Evolutionary conservation across 345 rosid genomes (phyloP).

Genomic region (Erysimum cheiranthoides): DNA sequence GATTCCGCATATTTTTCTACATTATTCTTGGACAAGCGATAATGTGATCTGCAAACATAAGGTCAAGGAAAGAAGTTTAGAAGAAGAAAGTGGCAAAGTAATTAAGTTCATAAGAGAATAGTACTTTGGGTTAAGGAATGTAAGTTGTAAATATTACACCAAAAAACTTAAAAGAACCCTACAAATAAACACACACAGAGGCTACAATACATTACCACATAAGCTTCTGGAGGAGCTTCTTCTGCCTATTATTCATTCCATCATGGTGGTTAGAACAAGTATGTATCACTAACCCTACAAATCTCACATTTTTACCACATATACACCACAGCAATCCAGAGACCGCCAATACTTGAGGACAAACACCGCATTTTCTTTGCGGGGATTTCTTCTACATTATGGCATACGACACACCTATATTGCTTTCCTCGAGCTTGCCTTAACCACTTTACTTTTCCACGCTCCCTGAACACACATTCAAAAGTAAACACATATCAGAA

Average conservation of each 20-base stretch:
- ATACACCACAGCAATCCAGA: slow-evolving; percentile 36
- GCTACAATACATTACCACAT: slow-evolving; percentile 37
- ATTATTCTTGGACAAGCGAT: not conserved
- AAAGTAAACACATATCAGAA: slow-evolving; percentile 16
- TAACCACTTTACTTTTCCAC: slow-evolving; percentile 70
- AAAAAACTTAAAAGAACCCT: slow-evolving; percentile 38
- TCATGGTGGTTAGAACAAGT: slow-evolving; percentile 48
- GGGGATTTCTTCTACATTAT: slow-evolving; percentile 32
- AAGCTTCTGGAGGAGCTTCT: slow-evolving; percentile 30
- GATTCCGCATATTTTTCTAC: too few species aligned
- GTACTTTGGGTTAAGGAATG: slow-evolving; percentile 32
- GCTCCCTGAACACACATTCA: slow-evolving; percentile 70
- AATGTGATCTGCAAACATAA: not conserved
- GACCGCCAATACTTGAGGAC: slow-evolving; percentile 25
- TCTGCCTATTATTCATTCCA: slow-evolving; percentile 44
- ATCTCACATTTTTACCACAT: slow-evolving; percentile 46
- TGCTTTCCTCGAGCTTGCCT: slow-evolving; percentile 54
- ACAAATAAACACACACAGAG: slow-evolving; percentile 41
- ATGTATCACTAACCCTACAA: slow-evolving; percentile 48
- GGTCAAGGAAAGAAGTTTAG: not conserved
- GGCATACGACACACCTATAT: slow-evolving; percentile 39
- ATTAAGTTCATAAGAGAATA: slow-evolving; percentile 24
- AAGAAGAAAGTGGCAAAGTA: slow-evolving; percentile 21
- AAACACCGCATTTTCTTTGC: slow-evolving; percentile 10
- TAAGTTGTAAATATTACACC: slow-evolving; percentile 33